Base-by-base conservation (phyloP, 148 eudicot genomes). In the Fagopyrum esculentum region DNA sequence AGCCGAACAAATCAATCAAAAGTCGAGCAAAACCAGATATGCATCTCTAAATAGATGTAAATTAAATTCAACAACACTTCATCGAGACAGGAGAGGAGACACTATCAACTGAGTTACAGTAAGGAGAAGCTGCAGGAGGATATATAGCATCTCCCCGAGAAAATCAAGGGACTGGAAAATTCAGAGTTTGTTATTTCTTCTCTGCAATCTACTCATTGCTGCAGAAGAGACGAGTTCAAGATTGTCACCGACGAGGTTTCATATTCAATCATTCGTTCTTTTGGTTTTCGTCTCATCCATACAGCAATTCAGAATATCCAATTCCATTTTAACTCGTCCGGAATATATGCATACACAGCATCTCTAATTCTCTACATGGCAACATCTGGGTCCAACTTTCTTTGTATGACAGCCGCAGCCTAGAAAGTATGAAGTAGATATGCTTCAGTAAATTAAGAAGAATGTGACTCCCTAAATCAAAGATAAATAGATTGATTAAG, bases 321-420 rank as follows among this genome's bases (percentile, higher is more conserved):
- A 64, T 9, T 4, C 2, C 11, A 35, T 40, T 19, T 66, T n/a
- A 66, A 45, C 71, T 66, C n/a, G 19, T 61, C 16, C 68, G 19
- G 16, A 43, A 66, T 15, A 66, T 15, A 63, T 30, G 46, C 15
- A 5, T 59, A 30, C 22, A 59, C 22, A 22, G 35, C 64, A n/a
- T 59, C 3, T 22, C 0, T 22, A 22, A 22, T 22, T 22, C 26
- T 2, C 71, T 71, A 93, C 92, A 85, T 90, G 46, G 92, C 79
- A 82, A 86, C 82, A 81, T 89, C 97, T 13, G 97, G 98, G 75
- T 93, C 98, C 90, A 93, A 82, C 66, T 85, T 86, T 75, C 84
- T 89, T 77, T 93, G 98, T 75, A 93, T 93, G 83, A 92, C 97
- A 80, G 97, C 89, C 16, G 93, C 98, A 29, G 98, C 98, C 98